Conservation (phyloP, 768 basidiomycete genomes). For the Pulveroboletus sp. region DNA sequence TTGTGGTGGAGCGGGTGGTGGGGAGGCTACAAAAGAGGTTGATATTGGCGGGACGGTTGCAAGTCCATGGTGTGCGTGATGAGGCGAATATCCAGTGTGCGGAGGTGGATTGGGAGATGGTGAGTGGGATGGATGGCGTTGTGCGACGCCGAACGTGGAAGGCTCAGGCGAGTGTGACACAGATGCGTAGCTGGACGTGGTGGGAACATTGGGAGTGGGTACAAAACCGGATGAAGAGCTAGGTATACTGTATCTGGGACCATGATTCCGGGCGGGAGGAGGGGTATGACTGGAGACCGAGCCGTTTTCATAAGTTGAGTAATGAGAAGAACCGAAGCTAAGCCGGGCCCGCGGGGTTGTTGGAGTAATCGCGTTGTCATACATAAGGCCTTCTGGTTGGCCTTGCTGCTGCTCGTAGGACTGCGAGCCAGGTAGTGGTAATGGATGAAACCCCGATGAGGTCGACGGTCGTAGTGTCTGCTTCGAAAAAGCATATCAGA, state of each 20-base stretch:
- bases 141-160: slow-evolving; percentile 29
- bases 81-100: slow-evolving; percentile 19
- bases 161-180: slow-evolving; percentile 34
- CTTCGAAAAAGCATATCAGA: slow-evolving; percentile 22
- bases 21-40: slow-evolving; percentile 2
- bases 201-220: slow-evolving; percentile 41
- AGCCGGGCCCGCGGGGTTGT: slow-evolving; percentile 34
- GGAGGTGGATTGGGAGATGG: slow-evolving; percentile 19
- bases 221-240: slow-evolving; percentile 65
- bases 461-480: slow-evolving; percentile 37
- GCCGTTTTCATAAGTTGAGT: slow-evolving; percentile 43
- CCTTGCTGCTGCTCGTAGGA: slow-evolving; percentile 36
- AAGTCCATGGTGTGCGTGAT: slow-evolving; percentile 12
- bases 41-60: slow-evolving; percentile 9
- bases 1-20: slow-evolving; percentile 10
- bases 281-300: slow-evolving; percentile 29
- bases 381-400: slow-evolving; percentile 33
- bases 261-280: slow-evolving; percentile 38
- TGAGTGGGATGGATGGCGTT: slow-evolving; percentile 41
- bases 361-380: slow-evolving; percentile 39
- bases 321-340: slow-evolving; percentile 38
- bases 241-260: slow-evolving; percentile 66
- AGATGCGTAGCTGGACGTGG: slow-evolving; percentile 36
- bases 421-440: slow-evolving; percentile 34
- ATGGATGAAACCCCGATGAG: slow-evolving; percentile 31